Percentiles rank a stretch among this genome's conserved stretches.
These are phyloP conservation scores for Fusarium continuum DNA, from an alignment of 2,329 filamentous ascomycete genomes.

Conservation along the genomic window DNA sequence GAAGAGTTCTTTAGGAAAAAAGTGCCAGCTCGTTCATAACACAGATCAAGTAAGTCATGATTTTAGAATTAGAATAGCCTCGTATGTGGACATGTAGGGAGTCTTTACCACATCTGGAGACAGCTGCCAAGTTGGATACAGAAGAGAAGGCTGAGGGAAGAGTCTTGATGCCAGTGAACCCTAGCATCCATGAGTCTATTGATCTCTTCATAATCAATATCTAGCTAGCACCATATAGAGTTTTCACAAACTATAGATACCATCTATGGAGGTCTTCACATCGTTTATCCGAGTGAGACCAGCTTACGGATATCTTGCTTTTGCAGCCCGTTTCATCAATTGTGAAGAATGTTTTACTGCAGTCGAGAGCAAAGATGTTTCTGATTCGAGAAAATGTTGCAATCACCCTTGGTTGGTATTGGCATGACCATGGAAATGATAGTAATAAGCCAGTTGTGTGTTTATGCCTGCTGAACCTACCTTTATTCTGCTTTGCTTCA, in stretches of 20 bases:
- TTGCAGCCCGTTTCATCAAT: slow-evolving; percentile 66
- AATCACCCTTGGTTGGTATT: slow-evolving; percentile 66
- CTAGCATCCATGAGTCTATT: slow-evolving; percentile 56
- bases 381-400: slow-evolving; percentile 65
- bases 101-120: slow-evolving; percentile 48
- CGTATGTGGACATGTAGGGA: slow-evolving; percentile 52
- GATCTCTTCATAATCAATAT: accelerated
- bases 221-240: slow-evolving; percentile 42
- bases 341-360: slow-evolving; percentile 67
- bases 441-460: slow-evolving; percentile 63
- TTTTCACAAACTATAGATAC: slow-evolving; percentile 60
- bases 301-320: slow-evolving; percentile 65
- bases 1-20: slow-evolving; percentile 58
- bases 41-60: slow-evolving; percentile 57
- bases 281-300: slow-evolving; percentile 66
- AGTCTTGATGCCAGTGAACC: slow-evolving; percentile 55
- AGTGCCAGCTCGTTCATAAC: slow-evolving; percentile 58
- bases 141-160: slow-evolving; percentile 54
- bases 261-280: slow-evolving; percentile 64
- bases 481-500: slow-evolving; percentile 59
- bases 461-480: slow-evolving; percentile 66
- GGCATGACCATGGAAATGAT: slow-evolving; percentile 69
- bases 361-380: slow-evolving; percentile 62
- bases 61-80: slow-evolving; percentile 46
- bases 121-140: slow-evolving; percentile 49